Percentiles rank a stretch among this genome's conserved stretches.
Evolutionary conservation across 805 yeast species (phyloP).

Genomic region (Saccharomycopsis vini): DNA sequence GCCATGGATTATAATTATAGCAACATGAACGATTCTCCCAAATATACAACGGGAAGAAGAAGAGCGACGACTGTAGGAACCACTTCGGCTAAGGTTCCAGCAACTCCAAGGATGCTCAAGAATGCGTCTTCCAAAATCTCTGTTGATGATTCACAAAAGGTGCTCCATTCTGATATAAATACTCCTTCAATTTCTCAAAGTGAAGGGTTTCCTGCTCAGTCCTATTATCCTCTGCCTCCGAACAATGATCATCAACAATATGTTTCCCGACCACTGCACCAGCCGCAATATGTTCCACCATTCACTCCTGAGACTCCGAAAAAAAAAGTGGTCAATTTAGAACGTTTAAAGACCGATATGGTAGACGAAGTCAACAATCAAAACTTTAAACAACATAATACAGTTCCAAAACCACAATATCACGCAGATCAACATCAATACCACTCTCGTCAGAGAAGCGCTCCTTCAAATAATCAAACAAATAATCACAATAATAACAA

Average conservation of each 20-base stretch:
- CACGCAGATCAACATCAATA: background rate
- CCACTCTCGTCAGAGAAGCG: background rate
- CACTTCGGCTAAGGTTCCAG: conserved; percentile 35
- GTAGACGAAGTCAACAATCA: background rate
- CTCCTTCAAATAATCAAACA: background rate
- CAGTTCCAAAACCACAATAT: background rate
- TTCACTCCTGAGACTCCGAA: background rate
- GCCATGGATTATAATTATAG: background rate
- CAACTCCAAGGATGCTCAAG: conserved; percentile 63
- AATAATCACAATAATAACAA: conserved; percentile 2
- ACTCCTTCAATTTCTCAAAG: conserved; percentile 15
- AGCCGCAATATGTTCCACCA: background rate
- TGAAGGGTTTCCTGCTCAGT: conserved; percentile 9
- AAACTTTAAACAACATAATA: background rate
- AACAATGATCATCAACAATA: background rate
- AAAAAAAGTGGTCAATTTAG: conserved; percentile 4
- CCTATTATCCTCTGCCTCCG: background rate
- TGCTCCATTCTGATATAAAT: conserved; percentile 20
- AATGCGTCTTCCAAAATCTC: conserved; percentile 32
- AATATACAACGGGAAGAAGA: conserved; percentile 7
- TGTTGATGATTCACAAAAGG: conserved; percentile 27
- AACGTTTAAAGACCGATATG: conserved; percentile 4
- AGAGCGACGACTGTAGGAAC: conserved; percentile 13
- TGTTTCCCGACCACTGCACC: conserved; percentile 18
- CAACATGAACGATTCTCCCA: background rate